Evolutionary conservation across 768 basidiomycete genomes (phyloP).

Genomic region (Mycena rebaudengoi): DNA sequence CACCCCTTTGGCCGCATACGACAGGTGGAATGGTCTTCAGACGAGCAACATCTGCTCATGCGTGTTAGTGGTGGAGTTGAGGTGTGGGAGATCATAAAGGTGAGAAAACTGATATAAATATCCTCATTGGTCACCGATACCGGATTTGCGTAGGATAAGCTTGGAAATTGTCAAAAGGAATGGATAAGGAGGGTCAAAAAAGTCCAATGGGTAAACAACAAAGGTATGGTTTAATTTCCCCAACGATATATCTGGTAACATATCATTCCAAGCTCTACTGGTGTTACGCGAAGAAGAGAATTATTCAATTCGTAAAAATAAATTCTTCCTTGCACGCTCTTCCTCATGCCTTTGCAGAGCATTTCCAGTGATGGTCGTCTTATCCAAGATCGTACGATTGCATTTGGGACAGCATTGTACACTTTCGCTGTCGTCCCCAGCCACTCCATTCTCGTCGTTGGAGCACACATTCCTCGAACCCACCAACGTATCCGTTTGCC

Average conservation of each 20-base stretch:
- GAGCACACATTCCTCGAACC: slow-evolving; percentile 11
- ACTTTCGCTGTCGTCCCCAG: slow-evolving; percentile 15
- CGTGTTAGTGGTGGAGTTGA: slow-evolving; percentile 17
- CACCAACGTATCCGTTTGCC: slow-evolving; percentile 15
- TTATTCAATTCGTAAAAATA: slow-evolving; percentile 10
- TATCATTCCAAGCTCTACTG: background rate
- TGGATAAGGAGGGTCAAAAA: slow-evolving; percentile 17
- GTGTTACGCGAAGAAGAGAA: slow-evolving; percentile 3
- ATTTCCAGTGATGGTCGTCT: slow-evolving; percentile 4
- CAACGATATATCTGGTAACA: background rate
- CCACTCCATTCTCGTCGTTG: slow-evolving; percentile 12
- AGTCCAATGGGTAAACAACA: slow-evolving; percentile 8
- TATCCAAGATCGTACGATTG: background rate
- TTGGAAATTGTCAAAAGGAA: slow-evolving; percentile 15
- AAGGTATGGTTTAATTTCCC: too few species aligned
- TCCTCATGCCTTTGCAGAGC: background rate
- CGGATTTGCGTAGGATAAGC: background rate
- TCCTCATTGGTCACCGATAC: background rate
- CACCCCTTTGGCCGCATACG: slow-evolving; percentile 16
- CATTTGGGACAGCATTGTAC: slow-evolving; percentile 5
- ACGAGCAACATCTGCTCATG: slow-evolving; percentile 12
- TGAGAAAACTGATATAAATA: background rate
- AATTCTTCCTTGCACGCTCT: background rate
- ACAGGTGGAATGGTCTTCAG: slow-evolving; percentile 15
- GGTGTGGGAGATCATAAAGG: slow-evolving; percentile 14